Evolutionary conservation across 2,329 filamentous ascomycete species (phyloP), one percentile per base, ranked within the genome.

Genomic region (Myriosclerotinia duriaeana): DNA sequence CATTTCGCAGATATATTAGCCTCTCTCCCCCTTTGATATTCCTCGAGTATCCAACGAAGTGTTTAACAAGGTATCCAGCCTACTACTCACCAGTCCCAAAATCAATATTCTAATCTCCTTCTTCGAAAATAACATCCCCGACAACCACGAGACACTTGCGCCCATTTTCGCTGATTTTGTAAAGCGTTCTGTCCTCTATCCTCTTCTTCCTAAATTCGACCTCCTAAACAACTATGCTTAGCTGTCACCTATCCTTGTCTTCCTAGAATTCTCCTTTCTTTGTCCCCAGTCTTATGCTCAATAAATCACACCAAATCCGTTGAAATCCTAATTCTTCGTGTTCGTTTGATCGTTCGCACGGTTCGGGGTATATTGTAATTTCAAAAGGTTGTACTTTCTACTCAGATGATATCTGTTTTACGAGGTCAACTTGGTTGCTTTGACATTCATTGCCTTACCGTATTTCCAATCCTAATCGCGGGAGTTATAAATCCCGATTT

Each of bases 91-190:
- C 80, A 97, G 86, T 75, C 93, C 93, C 69, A 97, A 81, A 73
- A 97, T 97, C 78, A 99, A 80, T 80, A 99, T 99, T 74, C 95
- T 85, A 71, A 97, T 97, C 82, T 99, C 95, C 82, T 98, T 99
- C 84, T 98, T 98, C 53, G 91, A 82, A 89, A 90, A 98, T 69
- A 96, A 75, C 69, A 96, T 81, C 79, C 81, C 80, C 64, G 89
- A 91, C 74, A 92, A 82, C 86, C 87, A 89, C 78, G 87, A 89
- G 77, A 89, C 81, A 74, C 83, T 83, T 72, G 84, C 82, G 75
- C 87, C 87, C 87, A 89, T 89, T 67, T 79, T 66, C 63, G 63
- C 62, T 70, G 72, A 15, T 48, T 26, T 59, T 60, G 15, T 11
- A 53, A 48, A 34, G 20, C 40, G 7, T 38, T 44, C 38, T 36